phyloP scores from a whole-genome alignment of 2,329 filamentous ascomycete genomes.

The Colletotrichum tabaci region DNA sequence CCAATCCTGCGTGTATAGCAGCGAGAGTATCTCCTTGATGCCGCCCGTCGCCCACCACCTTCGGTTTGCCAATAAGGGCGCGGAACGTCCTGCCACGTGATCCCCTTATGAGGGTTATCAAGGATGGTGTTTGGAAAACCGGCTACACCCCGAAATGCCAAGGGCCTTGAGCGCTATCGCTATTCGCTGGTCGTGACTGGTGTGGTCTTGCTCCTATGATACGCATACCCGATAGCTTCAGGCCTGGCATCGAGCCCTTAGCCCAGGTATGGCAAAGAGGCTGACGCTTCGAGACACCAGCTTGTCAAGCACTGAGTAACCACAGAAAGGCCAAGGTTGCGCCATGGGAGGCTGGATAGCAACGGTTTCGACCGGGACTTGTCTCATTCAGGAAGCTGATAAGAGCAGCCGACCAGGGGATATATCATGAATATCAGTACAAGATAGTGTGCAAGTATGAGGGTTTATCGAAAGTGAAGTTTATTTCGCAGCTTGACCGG shows the following conservation, averaged over 20 bases:
- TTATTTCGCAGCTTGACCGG: not conserved
- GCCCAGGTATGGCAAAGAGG: not conserved
- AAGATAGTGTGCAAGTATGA: not conserved
- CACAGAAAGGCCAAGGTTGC: not conserved
- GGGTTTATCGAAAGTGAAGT: not conserved
- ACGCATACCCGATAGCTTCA: not conserved
- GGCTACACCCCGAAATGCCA: not conserved
- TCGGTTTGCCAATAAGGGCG: not conserved
- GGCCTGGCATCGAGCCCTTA: not conserved
- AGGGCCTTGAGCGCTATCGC: not conserved
- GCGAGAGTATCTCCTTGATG: not conserved
- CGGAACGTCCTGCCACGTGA: not conserved
- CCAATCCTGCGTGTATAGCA: not conserved
- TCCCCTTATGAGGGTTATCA: not conserved
- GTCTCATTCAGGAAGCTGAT: constrained; percentile 30
- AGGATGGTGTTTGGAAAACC: not conserved
- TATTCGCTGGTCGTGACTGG: not conserved
- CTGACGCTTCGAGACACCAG: not conserved
- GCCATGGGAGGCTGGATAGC: constrained; percentile 6
- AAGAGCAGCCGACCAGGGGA: constrained; percentile 1
- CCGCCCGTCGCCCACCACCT: not conserved
- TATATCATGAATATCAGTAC: not conserved
- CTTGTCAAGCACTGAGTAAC: constrained; percentile 7
- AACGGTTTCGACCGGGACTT: constrained; percentile 16
- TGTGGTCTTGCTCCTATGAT: not conserved